Conservation (phyloP, 116 monocot genomes). For the Dioscorea cayenensis region DNA sequence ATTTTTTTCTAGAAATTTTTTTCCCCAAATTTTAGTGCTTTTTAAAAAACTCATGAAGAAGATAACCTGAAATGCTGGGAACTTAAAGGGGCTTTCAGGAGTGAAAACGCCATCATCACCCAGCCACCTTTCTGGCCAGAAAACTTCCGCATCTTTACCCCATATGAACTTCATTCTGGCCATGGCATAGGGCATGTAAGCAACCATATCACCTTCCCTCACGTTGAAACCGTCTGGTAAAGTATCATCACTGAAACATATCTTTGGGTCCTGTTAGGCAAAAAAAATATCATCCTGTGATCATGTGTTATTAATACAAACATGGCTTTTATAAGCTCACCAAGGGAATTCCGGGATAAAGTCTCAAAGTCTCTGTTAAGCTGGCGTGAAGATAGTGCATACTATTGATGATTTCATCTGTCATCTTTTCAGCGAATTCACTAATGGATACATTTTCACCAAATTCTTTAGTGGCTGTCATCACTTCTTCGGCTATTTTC, state of each 20-base stretch:
- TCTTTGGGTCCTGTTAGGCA: constrained; percentile 7
- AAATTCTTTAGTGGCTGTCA: too few relatives aligned
- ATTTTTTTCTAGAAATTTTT: too few relatives aligned
- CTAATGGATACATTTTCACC: constrained; percentile 2
- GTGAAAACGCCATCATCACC: background rate
- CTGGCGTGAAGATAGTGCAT: constrained; percentile 53
- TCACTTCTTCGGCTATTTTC: constrained; percentile 30
- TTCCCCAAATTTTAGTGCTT: too few relatives aligned
- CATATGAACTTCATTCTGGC: constrained; percentile 15
- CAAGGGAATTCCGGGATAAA: constrained; percentile 37
- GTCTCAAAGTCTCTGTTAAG: constrained; percentile 36
- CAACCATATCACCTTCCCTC: constrained; percentile 14
- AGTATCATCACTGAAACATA: constrained; percentile 12
- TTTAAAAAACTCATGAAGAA: background rate
- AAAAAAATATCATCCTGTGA: background rate
- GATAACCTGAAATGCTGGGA: constrained; percentile 41
- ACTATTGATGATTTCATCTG: constrained; percentile 27
- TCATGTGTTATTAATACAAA: too few relatives aligned
- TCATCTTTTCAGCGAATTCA: constrained; percentile 20
- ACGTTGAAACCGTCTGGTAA: constrained; percentile 17
- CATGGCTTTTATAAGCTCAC: constrained; percentile 16
- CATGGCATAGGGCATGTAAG: constrained; percentile 20
- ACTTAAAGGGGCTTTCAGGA: constrained; percentile 16
- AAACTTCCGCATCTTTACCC: constrained; percentile 14
- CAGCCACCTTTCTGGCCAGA: constrained; percentile 18